Percentiles rank a stretch among this genome's conserved stretches.
Evolutionary conservation across 768 basidiomycete genomes (phyloP).

Genomic region (Amanita thiersii): DNA sequence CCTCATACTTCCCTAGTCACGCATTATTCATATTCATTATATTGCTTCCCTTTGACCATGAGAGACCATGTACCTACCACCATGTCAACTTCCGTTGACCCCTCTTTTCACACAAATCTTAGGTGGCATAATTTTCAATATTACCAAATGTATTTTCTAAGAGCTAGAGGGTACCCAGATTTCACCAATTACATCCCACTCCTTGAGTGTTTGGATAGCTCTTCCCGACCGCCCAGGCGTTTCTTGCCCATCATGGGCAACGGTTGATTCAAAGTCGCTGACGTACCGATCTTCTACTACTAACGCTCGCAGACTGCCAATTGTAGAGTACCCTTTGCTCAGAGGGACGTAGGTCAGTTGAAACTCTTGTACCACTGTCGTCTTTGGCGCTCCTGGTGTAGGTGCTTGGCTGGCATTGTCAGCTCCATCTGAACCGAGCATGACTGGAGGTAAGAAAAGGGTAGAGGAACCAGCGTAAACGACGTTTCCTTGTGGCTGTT

Average conservation of each 20-base stretch:
- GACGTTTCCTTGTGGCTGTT: conserved; percentile 26
- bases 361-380: conserved; percentile 45
- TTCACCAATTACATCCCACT: conserved; percentile 68
- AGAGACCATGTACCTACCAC: too few relatives aligned
- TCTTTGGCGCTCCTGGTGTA: conserved; percentile 18
- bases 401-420: conserved; percentile 2
- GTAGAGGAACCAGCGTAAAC: conserved; percentile 45
- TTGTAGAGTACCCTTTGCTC: conserved; percentile 47
- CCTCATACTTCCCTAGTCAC: too few relatives aligned
- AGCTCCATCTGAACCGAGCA: conserved; percentile 18
- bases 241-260: conserved; percentile 25
- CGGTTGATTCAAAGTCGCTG: not conserved
- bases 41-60: not conserved
- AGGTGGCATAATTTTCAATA: too few relatives aligned
- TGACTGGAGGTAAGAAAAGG: conserved; percentile 34
- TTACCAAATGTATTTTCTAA: too few relatives aligned
- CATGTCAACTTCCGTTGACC: too few relatives aligned
- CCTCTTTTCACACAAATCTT: too few relatives aligned
- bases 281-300: conserved; percentile 48
- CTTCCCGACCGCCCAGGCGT: conserved; percentile 16
- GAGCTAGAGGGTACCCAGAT: conserved; percentile 53
- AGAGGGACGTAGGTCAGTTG: conserved; percentile 55
- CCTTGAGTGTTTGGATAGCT: conserved; percentile 46
- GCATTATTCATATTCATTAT: not conserved
- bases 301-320: conserved; percentile 69